phyloP scores from a whole-genome alignment of 139 green algal genomes.

The Chlorokybus atmophyticus region DNA sequence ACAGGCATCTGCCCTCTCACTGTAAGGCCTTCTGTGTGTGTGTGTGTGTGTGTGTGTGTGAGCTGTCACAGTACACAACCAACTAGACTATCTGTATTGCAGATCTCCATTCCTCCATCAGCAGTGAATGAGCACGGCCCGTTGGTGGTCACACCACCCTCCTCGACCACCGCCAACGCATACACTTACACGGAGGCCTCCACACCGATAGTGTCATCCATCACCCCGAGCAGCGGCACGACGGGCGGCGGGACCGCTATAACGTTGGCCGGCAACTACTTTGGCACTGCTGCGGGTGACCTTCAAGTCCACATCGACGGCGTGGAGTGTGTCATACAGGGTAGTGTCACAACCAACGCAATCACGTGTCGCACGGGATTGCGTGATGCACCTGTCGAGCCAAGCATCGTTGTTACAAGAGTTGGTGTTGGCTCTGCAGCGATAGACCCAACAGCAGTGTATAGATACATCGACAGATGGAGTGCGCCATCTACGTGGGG shows the following conservation, averaged over 20 bases:
- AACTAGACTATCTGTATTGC: too few relatives aligned
- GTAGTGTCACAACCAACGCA: not conserved
- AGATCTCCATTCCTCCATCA: too few relatives aligned
- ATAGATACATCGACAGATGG: conserved; percentile 37
- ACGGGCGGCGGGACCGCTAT: not conserved
- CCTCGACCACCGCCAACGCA: too few relatives aligned
- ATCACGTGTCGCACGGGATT: not conserved
- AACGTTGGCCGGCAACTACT: not conserved
- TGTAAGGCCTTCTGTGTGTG: too few relatives aligned
- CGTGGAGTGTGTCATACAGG: not conserved
- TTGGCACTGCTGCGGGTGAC: not conserved
- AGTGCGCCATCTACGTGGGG: conserved; percentile 43
- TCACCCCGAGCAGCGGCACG: not conserved
- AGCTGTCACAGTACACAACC: too few relatives aligned
- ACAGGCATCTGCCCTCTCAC: too few relatives aligned
- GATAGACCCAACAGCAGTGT: conserved; percentile 1
- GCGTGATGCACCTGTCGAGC: not conserved
- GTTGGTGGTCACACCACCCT: too few relatives aligned
- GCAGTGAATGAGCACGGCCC: too few relatives aligned
- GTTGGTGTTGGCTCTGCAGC: too few relatives aligned
- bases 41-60: too few relatives aligned
- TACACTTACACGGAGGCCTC: not conserved
- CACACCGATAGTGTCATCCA: not conserved
- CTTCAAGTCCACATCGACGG: not conserved
- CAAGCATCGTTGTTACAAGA: not conserved